Evolutionary conservation across 352 stramenopile species (phyloP).

Genomic region (Phytophthora megakarya): DNA sequence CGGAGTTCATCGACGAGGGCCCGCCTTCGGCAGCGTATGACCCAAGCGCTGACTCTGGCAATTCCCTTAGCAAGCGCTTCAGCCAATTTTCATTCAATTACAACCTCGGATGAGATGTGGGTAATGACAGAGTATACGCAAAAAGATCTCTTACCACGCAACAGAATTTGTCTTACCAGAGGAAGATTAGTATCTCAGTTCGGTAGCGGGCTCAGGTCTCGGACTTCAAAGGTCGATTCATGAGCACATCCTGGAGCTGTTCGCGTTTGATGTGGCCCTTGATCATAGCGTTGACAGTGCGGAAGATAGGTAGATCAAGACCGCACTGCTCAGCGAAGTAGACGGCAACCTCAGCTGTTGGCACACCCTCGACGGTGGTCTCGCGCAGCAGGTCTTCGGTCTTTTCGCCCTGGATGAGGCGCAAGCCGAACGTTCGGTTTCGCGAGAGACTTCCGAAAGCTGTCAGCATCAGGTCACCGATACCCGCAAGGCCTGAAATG

Average conservation of each 20-base stretch:
- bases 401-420: constrained; percentile 91
- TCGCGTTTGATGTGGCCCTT: constrained; percentile 79
- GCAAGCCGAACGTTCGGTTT: constrained; percentile 95
- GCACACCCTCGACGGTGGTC: constrained; percentile 94
- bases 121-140: constrained; percentile 22
- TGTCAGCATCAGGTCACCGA: constrained; percentile 96
- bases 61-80: constrained; percentile 83
- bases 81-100: constrained; percentile 93
- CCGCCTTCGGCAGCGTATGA: constrained; percentile 83
- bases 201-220: constrained; percentile 48
- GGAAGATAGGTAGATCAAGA: constrained; percentile 92
- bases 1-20: constrained; percentile 87
- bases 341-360: constrained; percentile 93
- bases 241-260: constrained; percentile 74
- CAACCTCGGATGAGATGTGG: constrained; percentile 51
- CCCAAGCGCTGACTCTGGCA: constrained; percentile 60
- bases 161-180: constrained; percentile 12
- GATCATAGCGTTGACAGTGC: constrained; percentile 85
- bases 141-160: constrained; percentile 16
- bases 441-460: constrained; percentile 95
- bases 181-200: not conserved
- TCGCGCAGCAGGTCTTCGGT: constrained; percentile 94
- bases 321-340: constrained; percentile 91
- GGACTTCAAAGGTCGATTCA: constrained; percentile 82
- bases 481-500: constrained; percentile 93